Evolutionary conservation across 352 stramenopile genomes (phyloP), one percentile per base, ranked within the genome.

Genomic region (Globisporangium abappressorium): DNA sequence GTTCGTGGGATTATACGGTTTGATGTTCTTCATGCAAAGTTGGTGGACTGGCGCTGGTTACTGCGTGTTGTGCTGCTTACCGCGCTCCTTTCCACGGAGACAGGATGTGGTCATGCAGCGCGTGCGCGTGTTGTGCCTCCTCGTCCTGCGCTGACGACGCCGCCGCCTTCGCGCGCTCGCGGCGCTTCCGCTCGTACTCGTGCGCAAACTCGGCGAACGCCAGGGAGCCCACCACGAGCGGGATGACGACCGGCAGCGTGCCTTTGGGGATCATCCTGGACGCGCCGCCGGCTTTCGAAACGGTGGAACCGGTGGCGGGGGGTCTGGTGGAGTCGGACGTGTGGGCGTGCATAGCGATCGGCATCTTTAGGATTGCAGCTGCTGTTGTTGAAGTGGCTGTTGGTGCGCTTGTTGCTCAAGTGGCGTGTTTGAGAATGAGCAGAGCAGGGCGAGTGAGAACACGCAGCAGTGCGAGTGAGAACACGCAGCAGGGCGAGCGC

Each of bases 81-180:
- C 43, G 64, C 41, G 64, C 64, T 49, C 64, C 64, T 69, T 69
- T 69, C 64, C 64, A 65, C 24, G 56, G 64, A 12, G 47, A 57
- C 24, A 57, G n/a, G 34, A 69, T 60, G 33, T 65, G 56, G 3
- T 49, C 64, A 33, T 69, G 64, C 24, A 64, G 26, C 6, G 5
- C 41, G 7, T 46, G 64, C 56, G 51, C 41, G 34, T 59, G 56
- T 20, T 64, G 38, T 6, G 18, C 26, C 14, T 66, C 26, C 22
- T 58, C 62, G 34, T 62, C 56, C 20, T 62, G 30, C 20, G 8
- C 33, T 1, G 34, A 62, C 2, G 64, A 12, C 24, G 49, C 38
- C 41, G 49, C 38, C 41, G 56, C 26, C 18, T 64, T 64, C 7
- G 46, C 56, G 34, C 57, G 56, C 46, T 26, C 43, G 20, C 60